These are phyloP conservation scores for Coemansia sp. DNA, from an alignment of 192 early-diverging fungal species.

Conservation along the genomic window DNA sequence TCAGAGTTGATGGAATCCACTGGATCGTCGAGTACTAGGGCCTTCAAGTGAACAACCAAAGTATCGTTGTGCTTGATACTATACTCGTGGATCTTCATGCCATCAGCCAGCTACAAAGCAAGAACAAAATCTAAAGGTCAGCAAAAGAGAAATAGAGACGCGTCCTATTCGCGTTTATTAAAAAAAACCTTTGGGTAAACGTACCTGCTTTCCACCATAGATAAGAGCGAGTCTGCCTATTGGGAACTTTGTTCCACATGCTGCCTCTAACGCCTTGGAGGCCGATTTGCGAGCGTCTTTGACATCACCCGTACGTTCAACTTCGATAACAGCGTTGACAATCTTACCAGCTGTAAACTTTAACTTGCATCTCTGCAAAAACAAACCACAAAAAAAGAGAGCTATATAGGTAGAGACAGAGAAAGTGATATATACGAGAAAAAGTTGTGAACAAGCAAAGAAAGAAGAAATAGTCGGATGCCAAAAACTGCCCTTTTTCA, in stretches of 20 bases:
- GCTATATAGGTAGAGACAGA: no score
- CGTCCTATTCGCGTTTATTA: neutral
- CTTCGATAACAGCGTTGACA: conserved; percentile 7
- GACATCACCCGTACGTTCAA: conserved; percentile 22
- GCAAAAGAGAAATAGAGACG: neutral
- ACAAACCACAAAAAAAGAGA: no score
- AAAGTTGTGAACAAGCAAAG: neutral
- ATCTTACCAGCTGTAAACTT: conserved; percentile 10
- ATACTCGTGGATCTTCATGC: conserved; percentile 48
- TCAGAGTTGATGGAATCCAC: neutral
- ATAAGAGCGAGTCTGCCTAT: conserved; percentile 24
- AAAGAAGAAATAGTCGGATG: neutral
- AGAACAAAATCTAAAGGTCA: neutral
- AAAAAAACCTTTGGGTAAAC: neutral
- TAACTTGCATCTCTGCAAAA: conserved; percentile 16
- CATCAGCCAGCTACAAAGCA: conserved; percentile 33
- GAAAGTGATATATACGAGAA: no score
- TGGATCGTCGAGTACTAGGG: neutral
- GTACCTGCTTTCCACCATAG: conserved; percentile 45
- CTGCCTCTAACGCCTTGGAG: conserved; percentile 1
- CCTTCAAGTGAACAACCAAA: conserved; percentile 21
- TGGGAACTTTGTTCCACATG: conserved; percentile 1
- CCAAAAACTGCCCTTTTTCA: neutral
- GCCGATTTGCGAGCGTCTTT: conserved; percentile 11
- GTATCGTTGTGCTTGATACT: conserved; percentile 32